Evolutionary conservation across 2,329 filamentous ascomycete genomes (phyloP).

Genomic region (Phoma herbarum): DNA sequence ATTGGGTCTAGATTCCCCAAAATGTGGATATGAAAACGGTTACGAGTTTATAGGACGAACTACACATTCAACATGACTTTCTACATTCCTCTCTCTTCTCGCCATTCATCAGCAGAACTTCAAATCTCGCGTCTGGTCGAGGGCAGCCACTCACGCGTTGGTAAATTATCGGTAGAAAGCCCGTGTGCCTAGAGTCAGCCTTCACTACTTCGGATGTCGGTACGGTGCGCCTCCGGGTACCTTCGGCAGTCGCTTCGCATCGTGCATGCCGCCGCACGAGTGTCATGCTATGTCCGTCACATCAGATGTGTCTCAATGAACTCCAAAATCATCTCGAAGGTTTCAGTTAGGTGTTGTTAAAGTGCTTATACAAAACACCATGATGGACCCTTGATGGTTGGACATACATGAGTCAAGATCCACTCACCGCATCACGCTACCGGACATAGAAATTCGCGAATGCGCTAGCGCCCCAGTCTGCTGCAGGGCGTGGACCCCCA

Average conservation of each 20-base stretch:
- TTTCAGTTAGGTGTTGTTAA: not conserved
- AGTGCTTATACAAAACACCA: not conserved
- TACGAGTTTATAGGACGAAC: constrained; percentile 7
- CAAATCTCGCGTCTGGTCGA: not conserved
- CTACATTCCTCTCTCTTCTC: not conserved
- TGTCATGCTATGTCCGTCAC: not conserved
- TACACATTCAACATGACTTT: constrained; percentile 19
- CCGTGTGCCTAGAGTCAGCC: not conserved
- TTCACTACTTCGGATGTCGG: constrained; percentile 3
- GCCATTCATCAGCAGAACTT: not conserved
- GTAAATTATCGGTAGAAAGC: not conserved
- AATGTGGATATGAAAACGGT: constrained; percentile 17
- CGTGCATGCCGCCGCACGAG: not conserved
- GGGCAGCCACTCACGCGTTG: not conserved
- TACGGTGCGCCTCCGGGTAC: constrained; percentile 9
- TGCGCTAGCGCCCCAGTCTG: constrained; percentile 15
- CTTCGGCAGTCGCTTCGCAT: constrained; percentile 2
- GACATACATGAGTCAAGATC: constrained; percentile 14
- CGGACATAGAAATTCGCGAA: constrained; percentile 18
- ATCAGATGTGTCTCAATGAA: not conserved
- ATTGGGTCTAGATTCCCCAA: constrained; percentile 16
- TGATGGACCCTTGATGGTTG: not conserved
- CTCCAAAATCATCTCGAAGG: not conserved
- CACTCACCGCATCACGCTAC: constrained; percentile 19
- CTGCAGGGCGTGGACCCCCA: constrained; percentile 21